Base-by-base conservation (phyloP, 2,329 filamentous ascomycete genomes). In the Colletotrichum viniferum region DNA sequence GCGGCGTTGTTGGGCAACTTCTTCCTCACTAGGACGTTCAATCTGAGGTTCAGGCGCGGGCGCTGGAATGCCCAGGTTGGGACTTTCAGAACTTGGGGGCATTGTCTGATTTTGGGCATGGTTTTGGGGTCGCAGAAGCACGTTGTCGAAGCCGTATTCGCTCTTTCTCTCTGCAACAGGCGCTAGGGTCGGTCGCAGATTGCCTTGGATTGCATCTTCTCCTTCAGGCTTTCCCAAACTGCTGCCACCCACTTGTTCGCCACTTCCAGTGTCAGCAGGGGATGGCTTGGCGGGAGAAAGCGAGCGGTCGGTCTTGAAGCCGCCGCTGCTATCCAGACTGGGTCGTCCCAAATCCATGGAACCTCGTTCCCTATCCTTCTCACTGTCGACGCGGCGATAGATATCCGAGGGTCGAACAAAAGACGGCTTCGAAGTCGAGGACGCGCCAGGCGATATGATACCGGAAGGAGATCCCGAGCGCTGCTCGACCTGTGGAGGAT, bases 361-460 rank as follows among this genome's bases (percentile, higher is more conserved):
- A 71, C 87, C 87, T 48, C 88, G 85, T 78, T 90, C 88, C 78
- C 85, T 89, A 76, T 90, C 87, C 69, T 88, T 88, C 77, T 94
- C 93, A 78, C 95, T 93, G 68, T 91, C 91, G 82, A 93, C 88
- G 7, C 93, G 91, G 80, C 90, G 93, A 82, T 96, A 96, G 56
- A 96, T 93, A 78, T 97, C 95, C 14, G 93, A 90, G 3, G 95
- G 94, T 48, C 94, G 89, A 71, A 95, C 88, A 78, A 96, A 92
- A 1, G 92, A 89, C 1, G 90, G 82, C 78, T 92, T 92, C 65
- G 85, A 81, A 78, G 92, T 92, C 67, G 85, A 82, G 48, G 88
- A 78, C 30, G 84, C 84, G 66, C 81, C 78, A 34, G 84, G 78
- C 21, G 85, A 81, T 34, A 77, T 79, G 24, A 81, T 76, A 69